Percentiles rank a stretch among this genome's conserved stretches.
Evolutionary conservation across 2,329 filamentous ascomycete genomes (phyloP).

Genomic region (Pseudofabraea citricarpa): DNA sequence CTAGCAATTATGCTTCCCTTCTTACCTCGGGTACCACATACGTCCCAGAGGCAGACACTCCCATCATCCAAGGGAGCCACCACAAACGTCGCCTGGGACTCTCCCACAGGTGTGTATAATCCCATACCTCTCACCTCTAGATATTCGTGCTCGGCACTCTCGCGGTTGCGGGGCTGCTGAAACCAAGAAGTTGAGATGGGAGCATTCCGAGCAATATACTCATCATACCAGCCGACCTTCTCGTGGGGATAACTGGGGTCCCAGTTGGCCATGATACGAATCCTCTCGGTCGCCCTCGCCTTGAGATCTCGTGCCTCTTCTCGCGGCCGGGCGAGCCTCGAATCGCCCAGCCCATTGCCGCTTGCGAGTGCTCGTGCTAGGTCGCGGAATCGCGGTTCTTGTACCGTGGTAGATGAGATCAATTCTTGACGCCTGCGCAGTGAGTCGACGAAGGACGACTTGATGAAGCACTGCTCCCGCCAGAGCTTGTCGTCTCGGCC

Average conservation of each 20-base stretch:
- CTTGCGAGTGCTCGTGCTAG: conserved; percentile 21
- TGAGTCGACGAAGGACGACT: conserved; percentile 61
- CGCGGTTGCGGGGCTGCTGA: conserved; percentile 49
- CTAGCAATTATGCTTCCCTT: conserved; percentile 61
- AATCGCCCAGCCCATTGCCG: conserved; percentile 23
- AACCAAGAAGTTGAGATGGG: conserved; percentile 75
- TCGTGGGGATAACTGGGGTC: conserved; percentile 73
- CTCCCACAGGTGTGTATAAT: conserved; percentile 52
- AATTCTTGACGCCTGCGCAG: conserved; percentile 48
- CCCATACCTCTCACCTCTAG: conserved; percentile 72
- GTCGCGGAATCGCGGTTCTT: conserved; percentile 34
- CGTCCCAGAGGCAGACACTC: conserved; percentile 82
- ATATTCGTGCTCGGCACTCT: conserved; percentile 37
- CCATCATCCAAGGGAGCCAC: conserved; percentile 82
- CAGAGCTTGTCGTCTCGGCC: conserved; percentile 73
- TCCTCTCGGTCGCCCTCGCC: conserved; percentile 32
- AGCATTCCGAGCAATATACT: conserved; percentile 79
- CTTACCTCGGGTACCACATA: conserved; percentile 48
- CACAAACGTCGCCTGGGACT: conserved; percentile 52
- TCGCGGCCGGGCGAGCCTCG: conserved; percentile 16
- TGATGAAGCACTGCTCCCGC: conserved; percentile 69
- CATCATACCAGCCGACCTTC: conserved; percentile 76
- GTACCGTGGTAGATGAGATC: conserved; percentile 30
- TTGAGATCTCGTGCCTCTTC: conserved; percentile 19
- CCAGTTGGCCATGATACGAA: conserved; percentile 71